phyloP scores from a whole-genome alignment of 2,329 filamentous ascomycete species.

The Thyridium curvatum region DNA sequence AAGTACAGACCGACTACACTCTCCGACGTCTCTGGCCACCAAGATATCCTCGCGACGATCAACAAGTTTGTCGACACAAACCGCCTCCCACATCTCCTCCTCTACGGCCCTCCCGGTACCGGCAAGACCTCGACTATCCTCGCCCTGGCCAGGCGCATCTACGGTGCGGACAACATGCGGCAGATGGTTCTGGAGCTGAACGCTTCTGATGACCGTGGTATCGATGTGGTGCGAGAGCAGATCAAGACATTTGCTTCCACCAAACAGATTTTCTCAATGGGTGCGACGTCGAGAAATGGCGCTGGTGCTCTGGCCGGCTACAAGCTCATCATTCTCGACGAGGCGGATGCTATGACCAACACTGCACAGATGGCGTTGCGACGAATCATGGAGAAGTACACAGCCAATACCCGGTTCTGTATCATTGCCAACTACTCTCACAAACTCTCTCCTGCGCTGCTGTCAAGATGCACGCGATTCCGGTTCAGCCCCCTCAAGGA shows the following conservation, averaged over 20 bases:
- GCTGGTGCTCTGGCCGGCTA: constrained; percentile 59
- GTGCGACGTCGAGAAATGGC: constrained; percentile 25
- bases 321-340: constrained; percentile 96
- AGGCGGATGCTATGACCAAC: constrained; percentile 99
- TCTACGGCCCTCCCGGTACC: constrained; percentile 94
- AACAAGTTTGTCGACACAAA: constrained; percentile 97
- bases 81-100: constrained; percentile 86
- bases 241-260: constrained; percentile 99
- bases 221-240: constrained; percentile 95
- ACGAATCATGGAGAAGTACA: constrained; percentile 99
- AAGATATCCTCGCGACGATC: constrained; percentile 95
- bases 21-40: constrained; percentile 89
- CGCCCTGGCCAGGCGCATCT: constrained; percentile 87
- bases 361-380: constrained; percentile 96
- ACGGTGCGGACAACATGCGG: constrained; percentile 84
- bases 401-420: constrained; percentile 93
- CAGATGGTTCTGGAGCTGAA: constrained; percentile 99
- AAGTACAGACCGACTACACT: constrained; percentile 90
- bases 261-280: constrained; percentile 84
- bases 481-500: constrained; percentile 92
- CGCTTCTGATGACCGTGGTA: constrained; percentile 93
- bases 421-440: constrained; percentile 99
- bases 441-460: constrained; percentile 86
- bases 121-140: constrained; percentile 97
- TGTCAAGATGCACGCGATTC: constrained; percentile 92